Evolutionary conservation across 257 asterid species (phyloP).

Genomic region (Solanum chmielewskii): DNA sequence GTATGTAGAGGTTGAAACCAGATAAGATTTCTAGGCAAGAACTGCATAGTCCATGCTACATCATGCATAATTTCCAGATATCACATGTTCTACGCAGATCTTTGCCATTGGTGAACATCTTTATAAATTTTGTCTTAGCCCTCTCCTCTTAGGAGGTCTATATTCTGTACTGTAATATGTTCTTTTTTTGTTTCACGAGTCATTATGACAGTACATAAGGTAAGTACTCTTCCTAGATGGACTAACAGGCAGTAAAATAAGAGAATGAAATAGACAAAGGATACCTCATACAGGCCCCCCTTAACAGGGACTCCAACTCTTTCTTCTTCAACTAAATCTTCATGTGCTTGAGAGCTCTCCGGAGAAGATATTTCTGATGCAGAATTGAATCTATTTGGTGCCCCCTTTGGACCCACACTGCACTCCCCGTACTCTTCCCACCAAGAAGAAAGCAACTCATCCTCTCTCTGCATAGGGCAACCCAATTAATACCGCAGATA

Average conservation of each 20-base stretch:
- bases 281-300: constrained; percentile 95
- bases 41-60: neutral
- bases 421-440: constrained; percentile 98
- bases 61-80: neutral
- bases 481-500: neutral
- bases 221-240: neutral
- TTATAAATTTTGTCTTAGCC: neutral
- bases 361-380: constrained; percentile 17
- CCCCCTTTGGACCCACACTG: constrained; percentile 81
- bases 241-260: neutral
- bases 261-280: neutral
- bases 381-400: constrained; percentile 19
- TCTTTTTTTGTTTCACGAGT: neutral
- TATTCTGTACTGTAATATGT: neutral
- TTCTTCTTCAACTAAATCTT: constrained; percentile 57
- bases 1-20: neutral
- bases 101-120: neutral
- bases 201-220: neutral
- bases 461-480: constrained; percentile 53
- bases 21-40: neutral
- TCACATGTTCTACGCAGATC: neutral
- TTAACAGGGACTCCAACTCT: constrained; percentile 99
- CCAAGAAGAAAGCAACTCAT: constrained; percentile 83
- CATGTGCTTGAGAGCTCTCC: constrained; percentile 21
- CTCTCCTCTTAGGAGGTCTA: neutral